Conservation (phyloP, 106 monocot genomes). For the Dioscorea alata region DNA sequence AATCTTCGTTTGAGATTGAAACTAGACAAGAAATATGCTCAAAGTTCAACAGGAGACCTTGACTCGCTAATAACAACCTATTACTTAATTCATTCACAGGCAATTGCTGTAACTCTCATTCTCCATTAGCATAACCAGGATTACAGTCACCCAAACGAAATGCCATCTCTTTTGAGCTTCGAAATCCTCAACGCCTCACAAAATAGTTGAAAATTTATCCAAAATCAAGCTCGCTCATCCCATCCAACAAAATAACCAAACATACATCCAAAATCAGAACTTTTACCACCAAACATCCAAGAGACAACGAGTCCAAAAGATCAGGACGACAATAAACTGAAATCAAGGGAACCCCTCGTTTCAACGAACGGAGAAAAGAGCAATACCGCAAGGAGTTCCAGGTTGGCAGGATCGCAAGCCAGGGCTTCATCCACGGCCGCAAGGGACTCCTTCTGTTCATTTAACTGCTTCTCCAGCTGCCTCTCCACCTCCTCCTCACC, state of each 20-base stretch:
- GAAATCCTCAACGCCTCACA: too few relatives aligned
- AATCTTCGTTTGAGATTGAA: too few relatives aligned
- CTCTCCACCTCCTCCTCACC: conserved; percentile 47
- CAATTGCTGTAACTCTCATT: too few relatives aligned
- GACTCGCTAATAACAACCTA: too few relatives aligned
- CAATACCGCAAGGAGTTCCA: conserved; percentile 54
- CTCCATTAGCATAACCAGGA: too few relatives aligned
- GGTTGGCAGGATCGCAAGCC: conserved; percentile 48
- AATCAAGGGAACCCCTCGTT: neutral
- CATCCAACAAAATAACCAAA: neutral
- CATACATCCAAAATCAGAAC: neutral
- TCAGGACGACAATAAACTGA: neutral
- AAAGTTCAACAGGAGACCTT: too few relatives aligned
- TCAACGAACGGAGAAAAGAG: too few relatives aligned
- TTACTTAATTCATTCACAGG: too few relatives aligned
- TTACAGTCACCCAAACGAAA: too few relatives aligned
- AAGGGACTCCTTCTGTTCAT: conserved; percentile 68
- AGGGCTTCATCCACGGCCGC: conserved; percentile 65
- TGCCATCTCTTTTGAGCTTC: too few relatives aligned
- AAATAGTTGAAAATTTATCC: too few relatives aligned
- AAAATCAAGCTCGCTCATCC: neutral
- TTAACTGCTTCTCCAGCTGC: conserved; percentile 62
- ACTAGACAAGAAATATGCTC: too few relatives aligned
- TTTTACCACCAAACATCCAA: neutral
- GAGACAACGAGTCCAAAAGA: neutral